A percentile compares a stretch with the other conserved stretches of the same genome.
phyloP scores from a whole-genome alignment of 2,329 filamentous ascomycete species.

The Colletotrichum australisinense region DNA sequence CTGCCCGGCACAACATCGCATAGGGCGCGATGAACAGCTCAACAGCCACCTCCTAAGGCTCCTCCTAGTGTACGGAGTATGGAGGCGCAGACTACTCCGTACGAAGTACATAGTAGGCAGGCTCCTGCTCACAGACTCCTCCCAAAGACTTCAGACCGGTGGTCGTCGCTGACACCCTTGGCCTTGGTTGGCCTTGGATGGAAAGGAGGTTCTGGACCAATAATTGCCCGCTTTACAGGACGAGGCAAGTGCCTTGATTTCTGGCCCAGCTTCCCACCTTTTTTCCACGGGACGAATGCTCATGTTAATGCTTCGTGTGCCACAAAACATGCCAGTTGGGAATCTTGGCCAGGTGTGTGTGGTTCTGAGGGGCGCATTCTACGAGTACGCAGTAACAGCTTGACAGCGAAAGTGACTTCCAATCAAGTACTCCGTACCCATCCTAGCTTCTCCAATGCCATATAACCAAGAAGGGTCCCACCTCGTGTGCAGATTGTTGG shows the following conservation, averaged over 20 bases:
- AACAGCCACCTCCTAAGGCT: conserved; percentile 15
- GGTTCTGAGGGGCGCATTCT: background rate
- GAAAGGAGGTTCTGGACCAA: conserved; percentile 26
- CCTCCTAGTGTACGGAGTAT: no score
- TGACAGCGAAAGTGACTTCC: conserved; percentile 20
- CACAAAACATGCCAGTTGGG: background rate
- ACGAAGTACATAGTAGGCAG: no score
- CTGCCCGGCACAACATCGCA: conserved; percentile 4
- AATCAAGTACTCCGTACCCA: conserved; percentile 7
- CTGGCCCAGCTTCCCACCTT: conserved; percentile 10
- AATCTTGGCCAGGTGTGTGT: conserved; percentile 1
- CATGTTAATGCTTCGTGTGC: conserved; percentile 22
- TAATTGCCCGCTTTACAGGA: conserved; percentile 24
- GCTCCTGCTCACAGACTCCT: conserved; percentile 10
- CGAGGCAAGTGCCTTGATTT: conserved; percentile 27
- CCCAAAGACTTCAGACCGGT: background rate
- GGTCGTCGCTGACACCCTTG: conserved; percentile 12
- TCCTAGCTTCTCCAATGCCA: background rate
- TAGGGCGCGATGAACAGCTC: conserved; percentile 28
- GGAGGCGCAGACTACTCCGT: no score
- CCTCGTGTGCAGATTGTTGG: background rate
- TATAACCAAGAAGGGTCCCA: conserved; percentile 28
- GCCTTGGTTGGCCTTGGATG: conserved; percentile 1
- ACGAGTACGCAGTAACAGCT: conserved; percentile 3
- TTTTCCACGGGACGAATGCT: conserved; percentile 21